phyloP scores from a whole-genome alignment of 1,284 basidiomycete species.

The Laetiporus sulphureus region DNA sequence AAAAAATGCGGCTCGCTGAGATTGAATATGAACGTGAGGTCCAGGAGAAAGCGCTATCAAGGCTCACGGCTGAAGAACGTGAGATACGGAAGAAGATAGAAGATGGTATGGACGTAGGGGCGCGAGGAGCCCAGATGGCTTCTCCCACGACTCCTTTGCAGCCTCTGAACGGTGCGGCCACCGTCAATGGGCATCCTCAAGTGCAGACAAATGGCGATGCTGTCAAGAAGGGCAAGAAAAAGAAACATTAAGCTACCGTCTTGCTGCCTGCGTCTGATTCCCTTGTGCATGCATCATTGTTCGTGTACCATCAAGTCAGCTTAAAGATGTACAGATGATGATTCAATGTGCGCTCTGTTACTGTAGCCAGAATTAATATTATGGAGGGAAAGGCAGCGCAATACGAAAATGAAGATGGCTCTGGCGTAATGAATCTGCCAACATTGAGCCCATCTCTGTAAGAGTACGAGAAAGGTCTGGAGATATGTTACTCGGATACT shows the following conservation, averaged over 20 bases:
- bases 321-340: neutral
- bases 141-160: conserved; percentile 26
- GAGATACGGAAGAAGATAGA: conserved; percentile 69
- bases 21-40: conserved; percentile 64
- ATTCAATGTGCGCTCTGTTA: too few species aligned
- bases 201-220: conserved; percentile 34
- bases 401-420: conserved; percentile 10
- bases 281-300: too few species aligned
- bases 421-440: conserved; percentile 37
- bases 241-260: too few species aligned
- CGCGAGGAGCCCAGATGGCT: conserved; percentile 22
- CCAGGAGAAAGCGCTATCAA: conserved; percentile 53
- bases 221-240: conserved; percentile 57
- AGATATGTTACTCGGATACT: conserved; percentile 13
- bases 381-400: too few species aligned
- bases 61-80: conserved; percentile 63
- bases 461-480: neutral
- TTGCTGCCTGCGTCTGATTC: too few species aligned
- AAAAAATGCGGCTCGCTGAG: conserved; percentile 66
- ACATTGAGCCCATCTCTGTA: conserved; percentile 11
- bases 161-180: conserved; percentile 32
- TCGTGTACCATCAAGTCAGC: too few species aligned
- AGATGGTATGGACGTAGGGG: conserved; percentile 53
- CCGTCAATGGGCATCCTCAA: conserved; percentile 25
- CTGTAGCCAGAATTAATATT: too few species aligned